These are phyloP conservation scores for Trichophyton simii DNA, from an alignment of 2,329 filamentous ascomycete genomes.

Conservation along the genomic window DNA sequence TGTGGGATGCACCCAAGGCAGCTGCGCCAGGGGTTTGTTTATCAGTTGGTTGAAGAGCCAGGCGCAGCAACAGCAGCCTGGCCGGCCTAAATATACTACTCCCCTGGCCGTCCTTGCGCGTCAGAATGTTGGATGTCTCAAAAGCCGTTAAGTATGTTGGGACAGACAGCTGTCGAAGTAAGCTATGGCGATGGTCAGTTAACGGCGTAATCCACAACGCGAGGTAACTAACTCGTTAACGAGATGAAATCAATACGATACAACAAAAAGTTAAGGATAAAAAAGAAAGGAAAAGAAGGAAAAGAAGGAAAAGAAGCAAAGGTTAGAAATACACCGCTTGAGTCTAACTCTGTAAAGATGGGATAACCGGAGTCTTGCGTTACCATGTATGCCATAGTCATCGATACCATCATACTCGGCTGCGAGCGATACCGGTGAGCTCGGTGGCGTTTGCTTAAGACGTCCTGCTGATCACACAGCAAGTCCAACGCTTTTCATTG, in stretches of 20 bases:
- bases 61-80: background rate
- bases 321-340: background rate
- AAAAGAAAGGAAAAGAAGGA: background rate
- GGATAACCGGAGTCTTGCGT: background rate
- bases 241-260: background rate
- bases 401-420: background rate
- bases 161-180: background rate
- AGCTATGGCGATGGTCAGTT: background rate
- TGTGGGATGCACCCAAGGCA: background rate
- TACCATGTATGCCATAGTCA: background rate
- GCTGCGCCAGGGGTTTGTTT: background rate
- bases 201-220: background rate
- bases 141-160: background rate
- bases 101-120: background rate
- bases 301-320: background rate
- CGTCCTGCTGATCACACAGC: background rate
- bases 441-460: background rate
- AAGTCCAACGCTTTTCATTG: background rate
- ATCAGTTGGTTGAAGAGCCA: background rate
- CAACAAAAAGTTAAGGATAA: background rate
- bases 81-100: background rate
- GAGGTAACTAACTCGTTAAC: no score
- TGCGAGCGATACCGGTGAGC: background rate
- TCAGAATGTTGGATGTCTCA: conserved; percentile 1
- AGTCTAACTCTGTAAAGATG: background rate